phyloP scores from a whole-genome alignment of 495 filamentous ascomycete genomes.

The Polyplosphaeria fusca region DNA sequence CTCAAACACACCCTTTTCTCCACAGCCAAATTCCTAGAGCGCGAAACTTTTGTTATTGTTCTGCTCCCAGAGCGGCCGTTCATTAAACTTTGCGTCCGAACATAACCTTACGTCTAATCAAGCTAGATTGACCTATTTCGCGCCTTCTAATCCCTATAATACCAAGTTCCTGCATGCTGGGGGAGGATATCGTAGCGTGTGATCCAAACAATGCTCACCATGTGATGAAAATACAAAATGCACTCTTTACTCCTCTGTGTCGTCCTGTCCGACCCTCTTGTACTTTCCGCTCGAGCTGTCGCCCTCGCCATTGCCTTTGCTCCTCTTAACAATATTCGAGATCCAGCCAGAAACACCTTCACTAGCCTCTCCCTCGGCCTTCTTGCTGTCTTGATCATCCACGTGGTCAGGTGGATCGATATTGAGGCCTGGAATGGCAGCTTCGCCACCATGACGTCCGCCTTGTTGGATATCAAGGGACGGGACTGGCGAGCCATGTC shows the following conservation, averaged over 20 bases:
- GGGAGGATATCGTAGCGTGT: slow-evolving; percentile 15
- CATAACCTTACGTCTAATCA: no score
- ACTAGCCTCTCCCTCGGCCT: slow-evolving; percentile 39
- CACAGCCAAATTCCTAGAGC: no score
- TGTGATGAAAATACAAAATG: background rate
- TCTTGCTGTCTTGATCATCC: slow-evolving; percentile 49
- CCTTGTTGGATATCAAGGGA: slow-evolving; percentile 66
- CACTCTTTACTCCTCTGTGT: slow-evolving; percentile 33
- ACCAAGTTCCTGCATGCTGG: slow-evolving; percentile 7
- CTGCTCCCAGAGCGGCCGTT: no score
- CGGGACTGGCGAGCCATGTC: slow-evolving; percentile 68
- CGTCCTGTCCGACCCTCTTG: slow-evolving; percentile 62
- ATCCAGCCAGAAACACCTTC: slow-evolving; percentile 71
- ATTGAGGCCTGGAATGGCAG: slow-evolving; percentile 67
- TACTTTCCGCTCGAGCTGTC: slow-evolving; percentile 57
- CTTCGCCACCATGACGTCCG: slow-evolving; percentile 54
- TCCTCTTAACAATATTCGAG: slow-evolving; percentile 58
- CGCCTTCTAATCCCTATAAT: no score
- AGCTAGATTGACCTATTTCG: no score
- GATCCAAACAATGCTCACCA: background rate
- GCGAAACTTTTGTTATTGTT: no score
- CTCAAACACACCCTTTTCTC: no score
- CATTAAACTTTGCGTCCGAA: no score
- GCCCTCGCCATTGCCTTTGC: slow-evolving; percentile 48
- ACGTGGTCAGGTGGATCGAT: slow-evolving; percentile 62